phyloP scores from a whole-genome alignment of 225 moss, liverwort and hornwort species.

The Bryoerythrophyllum caledonicum region DNA sequence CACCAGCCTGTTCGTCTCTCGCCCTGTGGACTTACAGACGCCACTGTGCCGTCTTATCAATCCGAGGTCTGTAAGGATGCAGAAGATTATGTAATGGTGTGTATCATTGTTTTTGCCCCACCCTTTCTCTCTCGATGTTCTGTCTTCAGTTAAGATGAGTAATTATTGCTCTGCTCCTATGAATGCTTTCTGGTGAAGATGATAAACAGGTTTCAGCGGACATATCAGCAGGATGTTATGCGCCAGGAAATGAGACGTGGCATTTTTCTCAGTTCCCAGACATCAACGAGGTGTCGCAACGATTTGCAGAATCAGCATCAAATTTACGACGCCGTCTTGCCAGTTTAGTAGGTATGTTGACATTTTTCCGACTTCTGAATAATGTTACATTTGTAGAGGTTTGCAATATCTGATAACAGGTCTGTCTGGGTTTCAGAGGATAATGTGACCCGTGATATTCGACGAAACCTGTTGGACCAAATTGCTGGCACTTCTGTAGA shows the following conservation, averaged over 20 bases:
- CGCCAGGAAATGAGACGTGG: conserved; percentile 42
- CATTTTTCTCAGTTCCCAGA: conserved; percentile 56
- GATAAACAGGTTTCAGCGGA: conserved; percentile 52
- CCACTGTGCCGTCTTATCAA: conserved; percentile 50
- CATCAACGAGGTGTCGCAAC: conserved; percentile 70
- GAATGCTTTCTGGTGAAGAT: conserved; percentile 2
- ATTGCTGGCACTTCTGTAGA: conserved; percentile 31
- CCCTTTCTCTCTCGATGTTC: conserved; percentile 16
- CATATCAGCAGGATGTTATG: conserved; percentile 33
- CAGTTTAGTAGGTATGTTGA: conserved; percentile 63
- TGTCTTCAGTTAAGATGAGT: not conserved
- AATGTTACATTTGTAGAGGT: not conserved
- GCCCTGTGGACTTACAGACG: conserved; percentile 46
- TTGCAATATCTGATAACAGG: conserved; percentile 2
- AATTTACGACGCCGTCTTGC: conserved; percentile 73
- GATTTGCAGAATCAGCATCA: conserved; percentile 77
- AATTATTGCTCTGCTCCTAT: conserved; percentile 2
- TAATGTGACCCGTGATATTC: conserved; percentile 56
- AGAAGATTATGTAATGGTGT: conserved; percentile 62
- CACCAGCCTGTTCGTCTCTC: conserved; percentile 47
- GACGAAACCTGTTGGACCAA: conserved; percentile 46
- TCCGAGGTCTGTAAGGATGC: conserved; percentile 63
- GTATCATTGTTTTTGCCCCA: conserved; percentile 29
- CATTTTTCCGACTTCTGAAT: conserved; percentile 3
- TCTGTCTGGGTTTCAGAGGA: conserved; percentile 45